These are phyloP conservation scores for Saccharomycopsis sp. DNA, from an alignment of 805 yeast genomes.

Conservation along the genomic window DNA sequence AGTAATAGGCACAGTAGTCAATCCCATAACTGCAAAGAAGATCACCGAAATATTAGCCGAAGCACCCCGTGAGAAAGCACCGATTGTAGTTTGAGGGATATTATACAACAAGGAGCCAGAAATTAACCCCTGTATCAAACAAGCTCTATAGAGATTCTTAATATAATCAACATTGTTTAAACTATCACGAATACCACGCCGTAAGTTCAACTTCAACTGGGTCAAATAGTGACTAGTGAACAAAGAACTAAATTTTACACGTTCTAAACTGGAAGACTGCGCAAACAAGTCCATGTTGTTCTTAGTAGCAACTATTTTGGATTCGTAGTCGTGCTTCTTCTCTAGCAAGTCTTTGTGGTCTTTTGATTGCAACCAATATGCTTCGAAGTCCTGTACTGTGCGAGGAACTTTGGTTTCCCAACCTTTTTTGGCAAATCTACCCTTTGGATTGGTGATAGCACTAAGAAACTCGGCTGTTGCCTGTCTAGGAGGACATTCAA, in stretches of 20 bases:
- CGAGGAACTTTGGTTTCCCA: slow-evolving; percentile 37
- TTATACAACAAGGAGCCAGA: slow-evolving; percentile 48
- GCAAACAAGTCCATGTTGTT: slow-evolving; percentile 23
- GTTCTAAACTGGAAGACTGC: slow-evolving; percentile 30
- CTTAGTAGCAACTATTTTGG: slow-evolving; percentile 30
- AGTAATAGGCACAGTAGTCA: slow-evolving; percentile 47
- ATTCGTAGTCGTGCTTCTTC: slow-evolving; percentile 25
- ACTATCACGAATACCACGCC: slow-evolving; percentile 39
- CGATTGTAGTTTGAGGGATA: slow-evolving; percentile 35
- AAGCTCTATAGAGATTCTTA: slow-evolving; percentile 36
- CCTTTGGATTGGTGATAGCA: slow-evolving; percentile 52
- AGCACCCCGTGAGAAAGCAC: slow-evolving; percentile 49
- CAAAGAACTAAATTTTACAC: slow-evolving; percentile 35
- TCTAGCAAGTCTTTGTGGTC: slow-evolving; percentile 36
- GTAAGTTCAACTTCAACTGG: slow-evolving; percentile 40
- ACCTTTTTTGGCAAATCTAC: slow-evolving; percentile 37
- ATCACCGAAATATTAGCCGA: slow-evolving; percentile 44
- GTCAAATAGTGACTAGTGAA: slow-evolving; percentile 36
- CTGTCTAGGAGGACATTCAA: slow-evolving; percentile 46
- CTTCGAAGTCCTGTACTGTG: slow-evolving; percentile 42
- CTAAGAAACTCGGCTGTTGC: slow-evolving; percentile 61
- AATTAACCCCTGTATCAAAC: slow-evolving; percentile 35
- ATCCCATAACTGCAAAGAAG: slow-evolving; percentile 51
- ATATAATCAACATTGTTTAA: slow-evolving; percentile 41
- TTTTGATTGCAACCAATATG: slow-evolving; percentile 43